Conservation (phyloP, 2,329 filamentous ascomycete species). For the Neodidymelliopsis sp. region DNA sequence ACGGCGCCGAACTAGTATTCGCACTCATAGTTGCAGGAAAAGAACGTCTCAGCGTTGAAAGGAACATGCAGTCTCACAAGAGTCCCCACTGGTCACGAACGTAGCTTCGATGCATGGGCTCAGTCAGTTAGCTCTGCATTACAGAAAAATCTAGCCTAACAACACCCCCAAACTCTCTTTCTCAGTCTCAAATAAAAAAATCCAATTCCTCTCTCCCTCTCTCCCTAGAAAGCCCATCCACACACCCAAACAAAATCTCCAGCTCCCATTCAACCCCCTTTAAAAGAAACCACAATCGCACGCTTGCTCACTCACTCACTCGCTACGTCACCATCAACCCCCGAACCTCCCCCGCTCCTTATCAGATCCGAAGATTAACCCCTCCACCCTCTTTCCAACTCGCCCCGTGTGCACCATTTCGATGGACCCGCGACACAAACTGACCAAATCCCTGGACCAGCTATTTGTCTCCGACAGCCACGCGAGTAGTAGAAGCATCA, state of each 20-base stretch:
- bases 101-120: constrained; percentile 3
- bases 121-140: not conserved
- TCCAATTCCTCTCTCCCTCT: too few species aligned
- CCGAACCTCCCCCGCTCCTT: constrained; percentile 31
- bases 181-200: too few species aligned
- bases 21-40: constrained; percentile 49
- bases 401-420: too few species aligned
- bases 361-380: constrained; percentile 47
- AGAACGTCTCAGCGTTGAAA: constrained; percentile 42
- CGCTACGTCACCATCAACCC: constrained; percentile 16
- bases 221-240: too few species aligned
- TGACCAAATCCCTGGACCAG: constrained; percentile 42
- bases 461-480: constrained; percentile 9
- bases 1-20: constrained; percentile 61
- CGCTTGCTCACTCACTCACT: constrained; percentile 1
- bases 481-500: constrained; percentile 22
- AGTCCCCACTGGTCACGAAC: not conserved
- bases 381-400: constrained; percentile 18
- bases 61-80: constrained; percentile 47
- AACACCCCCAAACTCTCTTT: too few species aligned
- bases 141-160: not conserved
- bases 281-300: too few species aligned
- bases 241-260: too few species aligned
- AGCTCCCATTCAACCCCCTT: too few species aligned
- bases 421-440: constrained; percentile 47